phyloP scores from a whole-genome alignment of 1,139 yeast species.

The Zygosaccharomyces sapae region DNA sequence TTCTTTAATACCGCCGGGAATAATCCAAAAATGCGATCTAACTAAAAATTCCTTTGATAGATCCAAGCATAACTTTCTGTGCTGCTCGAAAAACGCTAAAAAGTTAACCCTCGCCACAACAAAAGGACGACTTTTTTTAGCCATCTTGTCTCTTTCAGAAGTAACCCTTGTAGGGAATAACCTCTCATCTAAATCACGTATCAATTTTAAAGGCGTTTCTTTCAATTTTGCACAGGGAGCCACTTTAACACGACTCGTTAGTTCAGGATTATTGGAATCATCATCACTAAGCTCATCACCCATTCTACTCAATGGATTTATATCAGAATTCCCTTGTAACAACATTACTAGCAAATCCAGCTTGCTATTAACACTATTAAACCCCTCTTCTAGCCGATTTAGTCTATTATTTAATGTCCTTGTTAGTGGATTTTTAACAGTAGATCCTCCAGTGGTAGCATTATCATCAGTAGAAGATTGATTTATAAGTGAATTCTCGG shows the following conservation, averaged over 20 bases:
- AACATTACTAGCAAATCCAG: constrained; percentile 33
- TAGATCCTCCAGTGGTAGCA: background rate
- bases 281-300: constrained; percentile 2
- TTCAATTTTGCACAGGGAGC: constrained; percentile 19
- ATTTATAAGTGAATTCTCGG: background rate
- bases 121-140: constrained; percentile 36
- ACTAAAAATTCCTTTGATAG: constrained; percentile 43
- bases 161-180: constrained; percentile 36
- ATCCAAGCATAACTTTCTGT: constrained; percentile 40
- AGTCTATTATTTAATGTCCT: constrained; percentile 16
- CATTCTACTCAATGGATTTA: background rate
- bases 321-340: constrained; percentile 23
- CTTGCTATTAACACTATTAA: constrained; percentile 25
- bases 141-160: constrained; percentile 34
- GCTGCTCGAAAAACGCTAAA: constrained; percentile 40
- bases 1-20: constrained; percentile 49
- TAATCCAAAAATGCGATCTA: constrained; percentile 51
- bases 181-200: constrained; percentile 42
- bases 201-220: constrained; percentile 41
- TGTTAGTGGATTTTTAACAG: constrained; percentile 10
- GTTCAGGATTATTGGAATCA: constrained; percentile 1
- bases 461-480: background rate
- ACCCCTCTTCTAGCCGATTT: constrained; percentile 23
- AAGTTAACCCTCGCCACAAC: constrained; percentile 39
- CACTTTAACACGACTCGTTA: constrained; percentile 1